Percentiles rank a stretch among this genome's conserved stretches.
Evolutionary conservation across 352 stramenopile species (phyloP).

Genomic region (Aphanomyces astaci): DNA sequence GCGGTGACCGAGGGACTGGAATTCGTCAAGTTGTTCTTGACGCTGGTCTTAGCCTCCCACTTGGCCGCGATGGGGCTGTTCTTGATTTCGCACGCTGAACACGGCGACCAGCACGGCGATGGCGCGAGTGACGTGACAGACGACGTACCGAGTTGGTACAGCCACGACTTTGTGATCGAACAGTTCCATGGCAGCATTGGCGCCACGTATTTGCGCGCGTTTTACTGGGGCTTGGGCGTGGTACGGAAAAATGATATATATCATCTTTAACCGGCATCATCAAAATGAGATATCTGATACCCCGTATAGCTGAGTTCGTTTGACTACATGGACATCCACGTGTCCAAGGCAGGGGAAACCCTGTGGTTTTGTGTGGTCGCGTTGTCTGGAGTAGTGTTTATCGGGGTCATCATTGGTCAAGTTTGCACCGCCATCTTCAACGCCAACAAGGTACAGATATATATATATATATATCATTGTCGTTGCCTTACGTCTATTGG

Average conservation of each 20-base stretch:
- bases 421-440: slow-evolving; percentile 29
- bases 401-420: slow-evolving; percentile 34
- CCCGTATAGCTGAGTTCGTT: slow-evolving; percentile 31
- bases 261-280: no score
- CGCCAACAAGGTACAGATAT: slow-evolving; percentile 15
- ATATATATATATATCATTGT: no score
- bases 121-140: background rate
- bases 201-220: slow-evolving; percentile 30
- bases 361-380: slow-evolving; percentile 33
- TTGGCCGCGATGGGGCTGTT: slow-evolving; percentile 1
- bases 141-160: slow-evolving; percentile 34
- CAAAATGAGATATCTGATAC: no score
- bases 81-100: slow-evolving; percentile 1
- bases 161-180: slow-evolving; percentile 59
- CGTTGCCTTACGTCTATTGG: no score
- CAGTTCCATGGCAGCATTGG: slow-evolving; percentile 36
- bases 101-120: no score
- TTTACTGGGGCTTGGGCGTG: slow-evolving; percentile 33
- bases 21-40: slow-evolving; percentile 7
- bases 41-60: slow-evolving; percentile 10
- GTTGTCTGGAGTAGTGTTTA: slow-evolving; percentile 30
- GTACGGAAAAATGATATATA: no score
- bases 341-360: slow-evolving; percentile 28
- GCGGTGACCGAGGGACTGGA: slow-evolving; percentile 1
- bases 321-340: slow-evolving; percentile 36